Base-by-base conservation (phyloP, 2,329 filamentous ascomycete species). In the Paecilomyces dactylethromorphus region DNA sequence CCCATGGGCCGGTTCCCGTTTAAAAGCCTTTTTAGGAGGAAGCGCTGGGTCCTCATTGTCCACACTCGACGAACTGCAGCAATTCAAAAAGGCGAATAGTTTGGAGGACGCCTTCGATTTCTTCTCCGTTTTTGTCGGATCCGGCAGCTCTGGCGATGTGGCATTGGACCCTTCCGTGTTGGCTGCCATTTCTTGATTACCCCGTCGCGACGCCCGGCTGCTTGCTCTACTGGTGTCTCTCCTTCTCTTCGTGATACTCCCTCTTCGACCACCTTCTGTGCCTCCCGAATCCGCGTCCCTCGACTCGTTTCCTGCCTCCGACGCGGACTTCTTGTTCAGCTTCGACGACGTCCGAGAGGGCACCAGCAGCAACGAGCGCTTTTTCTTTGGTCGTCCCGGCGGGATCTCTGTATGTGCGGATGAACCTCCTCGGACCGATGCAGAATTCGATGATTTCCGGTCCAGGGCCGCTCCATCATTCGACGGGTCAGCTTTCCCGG, bases 211-310 rank as follows among this genome's bases (percentile, higher is more conserved):
- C 59, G 71, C 68, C 62, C 71, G 71, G 61, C 74, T 86, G 76
- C 86, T 90, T 65, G 84, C 85, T 62, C 84, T 81, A 75, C 87
- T 90, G 66, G 85, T 84, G 76, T 88, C 88, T 68, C 85, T 81
- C 67, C 83, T 82, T 64, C 82, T 79, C 62, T 82, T 85, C 58
- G 85, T 75, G 66, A 87, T 84, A 74, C 86, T 89, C 64, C 81
- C 85, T 73, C 85, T 88, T 54, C 87, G 89, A 64, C 82, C 81
- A 60, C 82, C 82, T 65, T 83, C 82, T 66, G 86, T 84, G 70
- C 84, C 88, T 67, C 85, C 85, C 26, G 70, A 67, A 53, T 70
- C 71, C 60, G 74, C 70, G 29, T 69, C 65, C 35, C 65, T 60
- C n/a, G 63, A 60, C 32, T 76, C 72, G 55, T 69, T 69, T 11